A percentile compares a stretch with the other conserved stretches of the same genome.
phyloP scores from a whole-genome alignment of 768 basidiomycete genomes.

The Thelephora ganbajun region DNA sequence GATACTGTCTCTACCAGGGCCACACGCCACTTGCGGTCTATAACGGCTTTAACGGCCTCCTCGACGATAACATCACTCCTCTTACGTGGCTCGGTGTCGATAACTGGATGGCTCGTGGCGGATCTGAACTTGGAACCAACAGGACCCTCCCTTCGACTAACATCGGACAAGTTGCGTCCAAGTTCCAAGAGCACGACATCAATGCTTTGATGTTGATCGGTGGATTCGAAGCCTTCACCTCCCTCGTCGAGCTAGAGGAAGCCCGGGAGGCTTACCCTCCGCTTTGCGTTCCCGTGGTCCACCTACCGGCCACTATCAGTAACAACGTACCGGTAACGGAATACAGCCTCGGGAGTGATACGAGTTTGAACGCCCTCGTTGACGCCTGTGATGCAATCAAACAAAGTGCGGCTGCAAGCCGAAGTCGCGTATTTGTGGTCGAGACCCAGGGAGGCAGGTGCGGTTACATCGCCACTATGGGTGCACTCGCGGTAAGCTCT shows the following conservation, averaged over 20 bases:
- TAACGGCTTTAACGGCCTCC: constrained; percentile 91
- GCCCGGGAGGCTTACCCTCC: constrained; percentile 75
- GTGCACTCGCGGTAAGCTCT: constrained; percentile 77
- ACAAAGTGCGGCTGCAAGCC: constrained; percentile 92
- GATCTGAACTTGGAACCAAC: constrained; percentile 96
- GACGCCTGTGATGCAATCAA: constrained; percentile 98
- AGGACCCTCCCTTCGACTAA: constrained; percentile 76
- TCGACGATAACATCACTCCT: constrained; percentile 77
- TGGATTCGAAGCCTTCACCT: constrained; percentile 88
- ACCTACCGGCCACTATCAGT: constrained; percentile 91
- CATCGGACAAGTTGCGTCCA: constrained; percentile 77
- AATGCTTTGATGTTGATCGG: constrained; percentile 82
- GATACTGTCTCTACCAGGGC: constrained; percentile 86
- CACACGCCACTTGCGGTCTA: constrained; percentile 87
- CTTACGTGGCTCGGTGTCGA: constrained; percentile 96
- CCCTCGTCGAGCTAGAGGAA: constrained; percentile 65
- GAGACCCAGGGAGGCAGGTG: constrained; percentile 97
- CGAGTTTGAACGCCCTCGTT: constrained; percentile 93
- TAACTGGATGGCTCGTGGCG: constrained; percentile 90
- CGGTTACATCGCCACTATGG: constrained; percentile 91
- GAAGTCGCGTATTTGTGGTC: constrained; percentile 94
- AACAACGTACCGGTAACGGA: constrained; percentile 98
- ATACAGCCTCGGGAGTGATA: constrained; percentile 90
- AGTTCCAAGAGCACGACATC: constrained; percentile 77
- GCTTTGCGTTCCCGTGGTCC: constrained; percentile 92